Evolutionary conservation across 23 red algal genomes (phyloP).

Genomic region (Gracilaria vermiculophylla): DNA sequence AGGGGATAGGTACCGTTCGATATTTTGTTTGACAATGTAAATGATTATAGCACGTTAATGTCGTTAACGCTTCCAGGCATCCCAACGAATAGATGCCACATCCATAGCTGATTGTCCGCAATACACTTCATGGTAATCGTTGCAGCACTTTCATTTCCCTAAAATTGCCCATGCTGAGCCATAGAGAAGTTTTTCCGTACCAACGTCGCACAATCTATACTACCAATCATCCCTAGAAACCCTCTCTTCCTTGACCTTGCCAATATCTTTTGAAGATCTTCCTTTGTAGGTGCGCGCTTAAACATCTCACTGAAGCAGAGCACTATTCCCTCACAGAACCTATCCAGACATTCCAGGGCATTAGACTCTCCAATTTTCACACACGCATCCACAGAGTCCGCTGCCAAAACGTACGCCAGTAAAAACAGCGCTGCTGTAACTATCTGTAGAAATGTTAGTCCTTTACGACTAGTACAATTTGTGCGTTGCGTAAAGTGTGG

Average conservation of each 20-base stretch:
- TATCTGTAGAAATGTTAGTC: neutral
- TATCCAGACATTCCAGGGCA: neutral
- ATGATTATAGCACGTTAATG: conserved; percentile 30
- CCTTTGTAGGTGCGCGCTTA: neutral
- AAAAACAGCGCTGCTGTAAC: neutral
- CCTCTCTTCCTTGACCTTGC: neutral
- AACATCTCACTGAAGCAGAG: conserved; percentile 3
- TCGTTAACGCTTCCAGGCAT: conserved; percentile 27
- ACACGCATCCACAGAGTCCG: neutral
- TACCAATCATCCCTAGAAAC: conserved; percentile 37
- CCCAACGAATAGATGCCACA: conserved; percentile 41
- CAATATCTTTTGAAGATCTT: neutral
- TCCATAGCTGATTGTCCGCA: conserved; percentile 21
- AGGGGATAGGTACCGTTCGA: neutral
- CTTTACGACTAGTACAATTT: neutral
- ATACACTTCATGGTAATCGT: conserved; percentile 4
- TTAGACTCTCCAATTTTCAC: conserved; percentile 17
- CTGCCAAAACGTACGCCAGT: neutral
- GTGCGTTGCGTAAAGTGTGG: neutral
- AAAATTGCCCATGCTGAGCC: neutral
- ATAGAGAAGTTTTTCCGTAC: conserved; percentile 8
- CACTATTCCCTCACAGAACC: conserved; percentile 4
- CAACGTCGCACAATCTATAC: conserved; percentile 42
- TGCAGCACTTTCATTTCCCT: neutral
- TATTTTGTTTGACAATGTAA: neutral